Evolutionary conservation across 1,139 yeast genomes (phyloP).

Genomic region (Arxiozyma heterogenica): DNA sequence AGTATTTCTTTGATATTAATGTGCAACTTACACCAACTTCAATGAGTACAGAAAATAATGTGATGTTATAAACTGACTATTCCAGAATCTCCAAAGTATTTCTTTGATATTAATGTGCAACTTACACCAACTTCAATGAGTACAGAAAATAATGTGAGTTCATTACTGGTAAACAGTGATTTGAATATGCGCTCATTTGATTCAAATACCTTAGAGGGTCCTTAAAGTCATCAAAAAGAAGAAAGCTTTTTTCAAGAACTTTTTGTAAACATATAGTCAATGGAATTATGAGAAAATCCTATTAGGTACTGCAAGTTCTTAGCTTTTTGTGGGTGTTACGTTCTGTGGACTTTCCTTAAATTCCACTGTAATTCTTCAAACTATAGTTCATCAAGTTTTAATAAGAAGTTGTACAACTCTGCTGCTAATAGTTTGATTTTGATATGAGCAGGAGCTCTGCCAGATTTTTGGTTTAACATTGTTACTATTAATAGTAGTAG

Average conservation of each 20-base stretch:
- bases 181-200: constrained; percentile 23
- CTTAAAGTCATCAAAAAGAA: neutral
- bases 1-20: constrained; percentile 70
- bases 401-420: constrained; percentile 58
- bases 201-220: constrained; percentile 31
- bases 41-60: too few relatives aligned
- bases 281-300: constrained; percentile 84
- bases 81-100: constrained; percentile 88
- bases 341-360: constrained; percentile 83
- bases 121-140: constrained; percentile 41
- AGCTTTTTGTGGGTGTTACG: constrained; percentile 95
- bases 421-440: constrained; percentile 84
- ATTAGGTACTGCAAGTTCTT: constrained; percentile 90
- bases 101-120: constrained; percentile 60
- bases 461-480: constrained; percentile 80
- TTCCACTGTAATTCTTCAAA: constrained; percentile 68
- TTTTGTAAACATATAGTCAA: constrained; percentile 62
- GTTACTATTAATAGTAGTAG: constrained; percentile 72
- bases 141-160: neutral
- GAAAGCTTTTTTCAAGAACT: constrained; percentile 42
- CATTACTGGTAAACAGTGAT: neutral
- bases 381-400: constrained; percentile 59
- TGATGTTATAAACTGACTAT: constrained; percentile 84
- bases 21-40: constrained; percentile 47
- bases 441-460: constrained; percentile 84